These are phyloP conservation scores for Jatropha multifida DNA, from an alignment of 441 rosid species.

Conservation along the genomic window DNA sequence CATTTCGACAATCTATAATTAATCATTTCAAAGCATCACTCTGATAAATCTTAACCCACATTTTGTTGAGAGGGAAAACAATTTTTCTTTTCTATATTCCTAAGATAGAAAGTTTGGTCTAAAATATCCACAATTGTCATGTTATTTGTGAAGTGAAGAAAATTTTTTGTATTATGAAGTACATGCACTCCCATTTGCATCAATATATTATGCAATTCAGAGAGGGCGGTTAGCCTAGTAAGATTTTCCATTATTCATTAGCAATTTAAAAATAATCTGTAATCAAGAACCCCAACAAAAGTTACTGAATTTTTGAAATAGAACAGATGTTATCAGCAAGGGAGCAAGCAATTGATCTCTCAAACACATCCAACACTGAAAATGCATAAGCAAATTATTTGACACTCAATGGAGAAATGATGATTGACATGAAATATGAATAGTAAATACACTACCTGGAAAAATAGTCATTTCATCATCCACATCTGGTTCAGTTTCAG, in stretches of 20 bases:
- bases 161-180: not conserved
- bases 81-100: not conserved
- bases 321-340: conserved; percentile 12
- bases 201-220: not conserved
- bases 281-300: not conserved
- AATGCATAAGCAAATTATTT: conserved; percentile 1
- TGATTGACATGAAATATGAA: not conserved
- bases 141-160: not conserved
- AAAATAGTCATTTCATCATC: conserved; percentile 55
- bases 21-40: not conserved
- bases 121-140: not conserved
- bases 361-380: conserved; percentile 19
- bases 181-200: not conserved
- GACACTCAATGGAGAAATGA: conserved; percentile 4
- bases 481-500: conserved; percentile 78
- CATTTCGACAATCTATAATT: not conserved
- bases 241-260: too few species aligned
- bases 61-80: not conserved
- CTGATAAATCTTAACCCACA: not conserved
- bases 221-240: too few species aligned
- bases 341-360: conserved; percentile 17
- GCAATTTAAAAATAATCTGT: not conserved
- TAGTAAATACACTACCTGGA: conserved; percentile 51
- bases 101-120: not conserved
- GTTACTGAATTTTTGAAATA: not conserved